A percentile compares a stretch with the other conserved stretches of the same genome.
Evolutionary conservation across 805 yeast species (phyloP).

Genomic region (Dipodascus geniculatus): DNA sequence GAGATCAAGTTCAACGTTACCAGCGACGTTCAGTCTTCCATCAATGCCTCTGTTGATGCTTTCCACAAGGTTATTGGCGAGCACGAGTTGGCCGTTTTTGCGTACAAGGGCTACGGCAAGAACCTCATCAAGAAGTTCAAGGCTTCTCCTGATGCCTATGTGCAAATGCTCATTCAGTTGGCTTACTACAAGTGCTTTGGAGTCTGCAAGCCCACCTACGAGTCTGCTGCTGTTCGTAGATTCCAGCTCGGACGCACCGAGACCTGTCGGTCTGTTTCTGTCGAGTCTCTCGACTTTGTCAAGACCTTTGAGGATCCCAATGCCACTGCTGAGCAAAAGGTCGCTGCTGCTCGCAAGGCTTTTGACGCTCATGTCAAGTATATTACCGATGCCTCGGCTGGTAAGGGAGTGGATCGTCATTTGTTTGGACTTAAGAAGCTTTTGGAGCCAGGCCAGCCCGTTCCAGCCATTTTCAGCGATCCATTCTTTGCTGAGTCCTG

Average conservation of each 20-base stretch:
- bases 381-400: constrained; percentile 68
- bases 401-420: constrained; percentile 89
- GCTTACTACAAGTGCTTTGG: constrained; percentile 82
- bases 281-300: constrained; percentile 59
- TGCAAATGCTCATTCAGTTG: constrained; percentile 83
- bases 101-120: constrained; percentile 79
- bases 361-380: constrained; percentile 62
- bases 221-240: constrained; percentile 88
- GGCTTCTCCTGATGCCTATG: constrained; percentile 85
- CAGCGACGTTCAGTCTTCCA: constrained; percentile 37
- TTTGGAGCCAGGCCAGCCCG: constrained; percentile 42
- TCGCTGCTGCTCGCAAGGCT: constrained; percentile 60
- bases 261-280: constrained; percentile 76
- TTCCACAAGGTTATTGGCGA: constrained; percentile 47
- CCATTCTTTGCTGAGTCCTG: constrained; percentile 65
- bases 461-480: constrained; percentile 61
- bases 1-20: constrained; percentile 43
- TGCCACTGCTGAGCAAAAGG: constrained; percentile 42
- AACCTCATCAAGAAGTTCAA: constrained; percentile 71
- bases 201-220: constrained; percentile 79
- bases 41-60: constrained; percentile 42
- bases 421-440: constrained; percentile 76
- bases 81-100: constrained; percentile 70
- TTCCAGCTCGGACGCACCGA: constrained; percentile 89
- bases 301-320: constrained; percentile 54